phyloP scores from a whole-genome alignment of 441 rosid species.

The Arabidopsis hybrid region DNA sequence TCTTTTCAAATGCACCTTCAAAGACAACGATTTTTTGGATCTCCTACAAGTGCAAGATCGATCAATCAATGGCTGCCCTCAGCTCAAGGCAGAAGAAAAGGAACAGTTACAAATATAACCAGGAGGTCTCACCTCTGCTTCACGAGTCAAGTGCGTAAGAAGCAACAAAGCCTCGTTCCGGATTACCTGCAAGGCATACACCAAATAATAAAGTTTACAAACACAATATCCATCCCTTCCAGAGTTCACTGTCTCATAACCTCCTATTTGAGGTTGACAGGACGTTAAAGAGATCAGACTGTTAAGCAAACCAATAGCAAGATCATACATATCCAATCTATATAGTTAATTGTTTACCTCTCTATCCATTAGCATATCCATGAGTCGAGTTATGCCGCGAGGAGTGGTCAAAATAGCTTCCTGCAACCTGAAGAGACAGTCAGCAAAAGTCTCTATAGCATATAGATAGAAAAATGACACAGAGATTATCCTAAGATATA shows the following conservation, averaged over 20 bases:
- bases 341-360: conserved; percentile 61
- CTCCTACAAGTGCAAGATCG: conserved; percentile 60
- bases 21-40: conserved; percentile 98
- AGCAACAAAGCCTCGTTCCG: conserved; percentile 95
- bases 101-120: conserved; percentile 22
- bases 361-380: conserved; percentile 99
- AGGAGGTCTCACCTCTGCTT: conserved; percentile 77
- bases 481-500: conserved; percentile 28
- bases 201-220: not conserved
- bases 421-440: conserved; percentile 88
- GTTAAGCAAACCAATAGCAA: conserved; percentile 19
- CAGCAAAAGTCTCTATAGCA: conserved; percentile 49
- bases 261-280: conserved; percentile 22
- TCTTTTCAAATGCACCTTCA: conserved; percentile 97
- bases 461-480: conserved; percentile 25
- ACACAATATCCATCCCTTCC: conserved; percentile 4
- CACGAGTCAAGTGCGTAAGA: conserved; percentile 96
- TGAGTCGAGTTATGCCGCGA: conserved; percentile 95
- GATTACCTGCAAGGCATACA: conserved; percentile 70
- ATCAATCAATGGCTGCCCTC: conserved; percentile 15
- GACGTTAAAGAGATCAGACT: conserved; percentile 9
- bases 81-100: conserved; percentile 24
- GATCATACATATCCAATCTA: conserved; percentile 14
- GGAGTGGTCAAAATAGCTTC: conserved; percentile 98
- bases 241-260: conserved; percentile 23